Evolutionary conservation across 1,284 basidiomycete species (phyloP).

Genomic region (Nidula niveotomentosa): DNA sequence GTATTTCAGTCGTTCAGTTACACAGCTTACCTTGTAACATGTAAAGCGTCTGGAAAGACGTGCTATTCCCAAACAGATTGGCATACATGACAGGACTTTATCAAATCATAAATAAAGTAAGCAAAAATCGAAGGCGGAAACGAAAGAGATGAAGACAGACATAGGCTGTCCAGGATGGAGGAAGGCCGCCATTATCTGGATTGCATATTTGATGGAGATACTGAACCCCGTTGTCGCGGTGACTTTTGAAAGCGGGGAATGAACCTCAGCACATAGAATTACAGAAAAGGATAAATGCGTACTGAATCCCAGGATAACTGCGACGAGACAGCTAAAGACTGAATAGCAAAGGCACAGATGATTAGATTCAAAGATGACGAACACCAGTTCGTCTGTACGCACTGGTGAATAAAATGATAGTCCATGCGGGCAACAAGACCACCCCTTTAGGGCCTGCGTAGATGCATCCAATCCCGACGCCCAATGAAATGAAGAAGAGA

Average conservation of each 20-base stretch:
- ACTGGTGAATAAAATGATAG: slow-evolving; percentile 48
- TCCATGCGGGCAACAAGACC: slow-evolving; percentile 55
- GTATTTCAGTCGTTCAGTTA: neutral
- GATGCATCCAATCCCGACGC: slow-evolving; percentile 52
- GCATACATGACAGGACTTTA: slow-evolving; percentile 50
- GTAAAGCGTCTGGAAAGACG: slow-evolving; percentile 41
- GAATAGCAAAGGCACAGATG: neutral
- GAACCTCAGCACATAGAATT: neutral
- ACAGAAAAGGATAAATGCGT: slow-evolving; percentile 9
- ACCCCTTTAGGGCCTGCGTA: slow-evolving; percentile 37
- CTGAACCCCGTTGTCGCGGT: slow-evolving; percentile 48
- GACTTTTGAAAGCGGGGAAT: slow-evolving; percentile 21
- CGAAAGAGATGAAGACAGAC: slow-evolving; percentile 19
- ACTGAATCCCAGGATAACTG: slow-evolving; percentile 51
- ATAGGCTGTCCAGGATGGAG: slow-evolving; percentile 55
- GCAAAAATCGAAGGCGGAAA: neutral
- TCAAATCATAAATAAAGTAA: neutral
- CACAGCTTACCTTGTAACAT: slow-evolving; percentile 42
- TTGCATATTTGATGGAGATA: slow-evolving; percentile 46
- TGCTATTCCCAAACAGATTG: slow-evolving; percentile 49
- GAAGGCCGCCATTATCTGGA: slow-evolving; percentile 51
- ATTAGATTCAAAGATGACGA: neutral
- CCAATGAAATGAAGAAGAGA: slow-evolving; percentile 47
- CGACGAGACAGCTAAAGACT: slow-evolving; percentile 40
- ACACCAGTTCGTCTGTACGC: neutral